phyloP scores from a whole-genome alignment of 768 basidiomycete species.

The Guyanaporus albipodus region DNA sequence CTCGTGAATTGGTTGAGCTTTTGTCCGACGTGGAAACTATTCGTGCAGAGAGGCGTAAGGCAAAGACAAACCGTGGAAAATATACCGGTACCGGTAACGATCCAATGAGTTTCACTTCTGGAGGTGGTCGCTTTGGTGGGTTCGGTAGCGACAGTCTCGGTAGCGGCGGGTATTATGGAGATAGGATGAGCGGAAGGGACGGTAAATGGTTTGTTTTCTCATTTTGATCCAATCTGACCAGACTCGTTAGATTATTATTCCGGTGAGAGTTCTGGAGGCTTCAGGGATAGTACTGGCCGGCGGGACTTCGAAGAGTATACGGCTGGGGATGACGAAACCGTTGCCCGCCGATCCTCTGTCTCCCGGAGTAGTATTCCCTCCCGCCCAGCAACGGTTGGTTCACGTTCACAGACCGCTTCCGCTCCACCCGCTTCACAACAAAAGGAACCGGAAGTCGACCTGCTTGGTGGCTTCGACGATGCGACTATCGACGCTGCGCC shows the following conservation, averaged over 20 bases:
- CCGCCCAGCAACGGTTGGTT: slow-evolving; percentile 33
- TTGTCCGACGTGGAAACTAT: slow-evolving; percentile 90
- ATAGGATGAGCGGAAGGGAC: slow-evolving; percentile 36
- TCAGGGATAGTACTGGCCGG: slow-evolving; percentile 54
- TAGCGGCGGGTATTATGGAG: slow-evolving; percentile 40
- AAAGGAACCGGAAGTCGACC: slow-evolving; percentile 57
- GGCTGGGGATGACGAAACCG: slow-evolving; percentile 87
- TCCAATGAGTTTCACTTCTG: slow-evolving; percentile 57
- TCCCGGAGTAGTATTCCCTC: slow-evolving; percentile 29
- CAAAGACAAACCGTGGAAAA: slow-evolving; percentile 86
- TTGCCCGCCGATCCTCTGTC: slow-evolving; percentile 36
- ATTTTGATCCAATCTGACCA: neutral
- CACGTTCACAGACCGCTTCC: slow-evolving; percentile 30
- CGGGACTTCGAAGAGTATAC: slow-evolving; percentile 90
- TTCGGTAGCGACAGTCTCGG: slow-evolving; percentile 57
- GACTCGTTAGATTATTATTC: slow-evolving; percentile 34
- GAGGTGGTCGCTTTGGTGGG: slow-evolving; percentile 61
- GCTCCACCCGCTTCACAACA: slow-evolving; percentile 33
- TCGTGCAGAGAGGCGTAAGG: slow-evolving; percentile 84
- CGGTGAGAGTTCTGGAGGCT: slow-evolving; percentile 48
- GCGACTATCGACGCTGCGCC: slow-evolving; percentile 36
- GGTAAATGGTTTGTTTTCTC: slow-evolving; percentile 30
- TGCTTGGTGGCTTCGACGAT: slow-evolving; percentile 75
- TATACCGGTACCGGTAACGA: slow-evolving; percentile 88
- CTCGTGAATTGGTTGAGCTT: slow-evolving; percentile 89